Evolutionary conservation across 306 rosid genomes (phyloP).

Genomic region (Abrus precatorius): DNA sequence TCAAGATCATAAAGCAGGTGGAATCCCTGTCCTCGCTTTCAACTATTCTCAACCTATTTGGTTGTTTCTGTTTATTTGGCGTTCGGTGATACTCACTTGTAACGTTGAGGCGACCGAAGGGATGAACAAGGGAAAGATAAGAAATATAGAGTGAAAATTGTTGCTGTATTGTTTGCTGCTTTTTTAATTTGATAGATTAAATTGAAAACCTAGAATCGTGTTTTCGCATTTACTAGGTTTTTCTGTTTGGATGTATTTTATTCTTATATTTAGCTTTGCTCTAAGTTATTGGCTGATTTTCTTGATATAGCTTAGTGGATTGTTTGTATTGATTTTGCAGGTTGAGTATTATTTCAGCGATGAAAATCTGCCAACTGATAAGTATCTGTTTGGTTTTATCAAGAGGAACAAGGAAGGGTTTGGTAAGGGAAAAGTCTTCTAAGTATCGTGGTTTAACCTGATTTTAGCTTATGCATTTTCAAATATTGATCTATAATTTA

Average conservation of each 20-base stretch:
- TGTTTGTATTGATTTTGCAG: constrained; percentile 58
- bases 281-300: not conserved
- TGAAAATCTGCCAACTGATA: constrained; percentile 81
- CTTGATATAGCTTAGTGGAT: not conserved
- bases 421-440: constrained; percentile 61
- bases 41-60: not conserved
- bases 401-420: constrained; percentile 93
- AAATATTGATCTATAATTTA: not conserved
- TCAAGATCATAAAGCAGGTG: constrained; percentile 83
- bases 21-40: not conserved
- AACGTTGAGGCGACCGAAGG: not conserved
- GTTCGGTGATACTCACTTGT: not conserved
- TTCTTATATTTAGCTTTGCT: not conserved
- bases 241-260: not conserved
- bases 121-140: not conserved
- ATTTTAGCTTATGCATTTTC: not conserved
- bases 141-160: not conserved
- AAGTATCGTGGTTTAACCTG: constrained; percentile 5
- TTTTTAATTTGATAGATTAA: constrained; percentile 5
- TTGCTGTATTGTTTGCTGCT: not conserved
- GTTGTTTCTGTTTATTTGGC: constrained; percentile 16
- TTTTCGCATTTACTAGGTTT: constrained; percentile 27
- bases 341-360: constrained; percentile 95
- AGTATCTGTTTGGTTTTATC: constrained; percentile 63
- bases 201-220: constrained; percentile 10